Conservation (phyloP, 2,329 filamentous ascomycete species). For the Xylaria polymorpha region DNA sequence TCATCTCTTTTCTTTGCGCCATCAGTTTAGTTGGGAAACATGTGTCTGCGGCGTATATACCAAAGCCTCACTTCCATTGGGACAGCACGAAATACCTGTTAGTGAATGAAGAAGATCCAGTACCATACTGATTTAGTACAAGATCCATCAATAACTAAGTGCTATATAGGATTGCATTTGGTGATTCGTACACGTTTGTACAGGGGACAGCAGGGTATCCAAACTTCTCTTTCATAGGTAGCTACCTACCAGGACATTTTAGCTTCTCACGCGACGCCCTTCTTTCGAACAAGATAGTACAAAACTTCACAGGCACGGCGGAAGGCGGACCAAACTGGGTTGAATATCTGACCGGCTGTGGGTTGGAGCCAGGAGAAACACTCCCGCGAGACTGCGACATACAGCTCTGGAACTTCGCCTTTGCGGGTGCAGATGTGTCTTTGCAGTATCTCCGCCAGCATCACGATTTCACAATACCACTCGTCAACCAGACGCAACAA, state of each 20-base stretch:
- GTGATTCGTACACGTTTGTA: slow-evolving; percentile 64
- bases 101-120: slow-evolving; percentile 21
- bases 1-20: neutral
- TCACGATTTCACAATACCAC: slow-evolving; percentile 61
- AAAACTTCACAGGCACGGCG: slow-evolving; percentile 63
- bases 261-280: slow-evolving; percentile 58
- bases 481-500: slow-evolving; percentile 63
- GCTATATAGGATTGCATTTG: slow-evolving; percentile 56
- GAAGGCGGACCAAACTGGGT: slow-evolving; percentile 67
- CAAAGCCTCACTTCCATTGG: slow-evolving; percentile 40
- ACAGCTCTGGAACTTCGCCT: slow-evolving; percentile 68
- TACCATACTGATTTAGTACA: neutral
- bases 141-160: neutral
- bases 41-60: slow-evolving; percentile 4
- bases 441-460: slow-evolving; percentile 60
- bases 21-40: neutral
- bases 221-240: slow-evolving; percentile 67
- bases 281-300: slow-evolving; percentile 61
- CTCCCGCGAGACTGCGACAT: slow-evolving; percentile 57
- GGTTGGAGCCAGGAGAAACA: slow-evolving; percentile 56
- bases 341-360: slow-evolving; percentile 64
- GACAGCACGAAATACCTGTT: slow-evolving; percentile 43
- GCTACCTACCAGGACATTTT: slow-evolving; percentile 55
- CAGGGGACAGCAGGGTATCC: slow-evolving; percentile 63
- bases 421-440: slow-evolving; percentile 63